A percentile compares a stretch with the other conserved stretches of the same genome.
phyloP scores from a whole-genome alignment of 1,284 basidiomycete genomes.

The Lentinula novae-zelandiae region DNA sequence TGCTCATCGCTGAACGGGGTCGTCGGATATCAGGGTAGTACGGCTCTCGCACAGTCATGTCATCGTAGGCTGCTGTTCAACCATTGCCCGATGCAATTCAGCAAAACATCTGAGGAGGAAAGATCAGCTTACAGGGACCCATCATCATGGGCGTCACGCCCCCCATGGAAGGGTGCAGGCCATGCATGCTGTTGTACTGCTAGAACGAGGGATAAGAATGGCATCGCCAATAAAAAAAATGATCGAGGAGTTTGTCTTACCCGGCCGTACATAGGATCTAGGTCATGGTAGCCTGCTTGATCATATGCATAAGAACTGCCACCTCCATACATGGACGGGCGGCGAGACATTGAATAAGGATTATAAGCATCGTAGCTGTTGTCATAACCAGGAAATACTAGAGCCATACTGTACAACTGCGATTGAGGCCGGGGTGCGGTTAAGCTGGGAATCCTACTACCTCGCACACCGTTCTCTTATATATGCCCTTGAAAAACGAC shows the following conservation, averaged over 20 bases:
- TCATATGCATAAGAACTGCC: constrained; percentile 11
- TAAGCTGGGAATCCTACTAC: background rate
- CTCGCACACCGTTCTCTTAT: constrained; percentile 1
- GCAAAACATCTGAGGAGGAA: background rate
- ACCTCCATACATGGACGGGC: constrained; percentile 15
- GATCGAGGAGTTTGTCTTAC: background rate
- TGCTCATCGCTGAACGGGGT: constrained; percentile 19
- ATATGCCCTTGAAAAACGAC: background rate
- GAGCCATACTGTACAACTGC: constrained; percentile 7
- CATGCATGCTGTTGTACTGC: constrained; percentile 17
- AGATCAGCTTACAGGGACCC: constrained; percentile 28
- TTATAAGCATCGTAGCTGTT: constrained; percentile 1
- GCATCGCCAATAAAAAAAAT: background rate
- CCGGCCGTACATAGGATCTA: constrained; percentile 6
- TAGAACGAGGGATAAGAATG: constrained; percentile 16
- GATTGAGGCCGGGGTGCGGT: background rate
- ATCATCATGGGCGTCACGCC: constrained; percentile 28
- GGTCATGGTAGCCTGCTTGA: constrained; percentile 7
- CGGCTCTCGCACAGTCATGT: constrained; percentile 33
- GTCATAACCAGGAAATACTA: constrained; percentile 14
- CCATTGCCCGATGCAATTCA: background rate
- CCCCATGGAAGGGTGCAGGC: background rate
- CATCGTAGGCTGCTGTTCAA: constrained; percentile 41
- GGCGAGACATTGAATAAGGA: constrained; percentile 15
- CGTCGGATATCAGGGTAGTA: constrained; percentile 32